phyloP scores from a whole-genome alignment of 2,329 filamentous ascomycete species.

The Aureobasidium melanogenum region DNA sequence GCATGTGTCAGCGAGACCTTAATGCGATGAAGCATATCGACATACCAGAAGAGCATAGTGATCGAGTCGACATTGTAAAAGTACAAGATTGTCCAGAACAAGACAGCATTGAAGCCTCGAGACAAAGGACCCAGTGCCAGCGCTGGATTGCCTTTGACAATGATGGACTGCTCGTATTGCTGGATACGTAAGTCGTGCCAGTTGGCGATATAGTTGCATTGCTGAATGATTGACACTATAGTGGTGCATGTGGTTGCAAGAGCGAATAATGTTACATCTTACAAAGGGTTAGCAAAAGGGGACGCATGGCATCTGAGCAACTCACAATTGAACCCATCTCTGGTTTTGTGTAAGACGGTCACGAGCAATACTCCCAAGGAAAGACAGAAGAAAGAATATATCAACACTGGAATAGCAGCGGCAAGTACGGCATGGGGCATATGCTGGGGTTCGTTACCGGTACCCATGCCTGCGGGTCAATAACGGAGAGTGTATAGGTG shows the following conservation, averaged over 20 bases:
- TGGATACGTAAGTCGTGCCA: constrained; percentile 12
- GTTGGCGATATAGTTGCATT: constrained; percentile 14
- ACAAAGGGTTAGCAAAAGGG: not conserved
- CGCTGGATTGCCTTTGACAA: constrained; percentile 11
- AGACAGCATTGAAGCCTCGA: constrained; percentile 14
- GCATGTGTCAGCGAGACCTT: not conserved
- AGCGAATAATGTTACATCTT: constrained; percentile 16
- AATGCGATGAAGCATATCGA: not conserved
- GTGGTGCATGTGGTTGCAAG: constrained; percentile 13
- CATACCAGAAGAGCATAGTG: constrained; percentile 11
- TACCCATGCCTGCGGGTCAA: not conserved
- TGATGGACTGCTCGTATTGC: constrained; percentile 13
- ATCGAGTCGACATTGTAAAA: constrained; percentile 15
- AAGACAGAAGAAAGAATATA: constrained; percentile 15
- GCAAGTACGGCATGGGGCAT: constrained; percentile 8
- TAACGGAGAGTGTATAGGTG: not conserved
- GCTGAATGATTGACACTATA: constrained; percentile 13
- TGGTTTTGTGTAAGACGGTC: constrained; percentile 9
- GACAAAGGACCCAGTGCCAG: constrained; percentile 17
- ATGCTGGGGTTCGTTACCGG: not conserved
- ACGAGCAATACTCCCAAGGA: constrained; percentile 12
- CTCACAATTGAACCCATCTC: constrained; percentile 16
- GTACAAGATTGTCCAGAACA: constrained; percentile 17
- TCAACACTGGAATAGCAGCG: constrained; percentile 14
- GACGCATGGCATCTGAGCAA: not conserved